Evolutionary conservation across 177 flowering plant genomes (phyloP).

Genomic region (Vitis hybrid): DNA sequence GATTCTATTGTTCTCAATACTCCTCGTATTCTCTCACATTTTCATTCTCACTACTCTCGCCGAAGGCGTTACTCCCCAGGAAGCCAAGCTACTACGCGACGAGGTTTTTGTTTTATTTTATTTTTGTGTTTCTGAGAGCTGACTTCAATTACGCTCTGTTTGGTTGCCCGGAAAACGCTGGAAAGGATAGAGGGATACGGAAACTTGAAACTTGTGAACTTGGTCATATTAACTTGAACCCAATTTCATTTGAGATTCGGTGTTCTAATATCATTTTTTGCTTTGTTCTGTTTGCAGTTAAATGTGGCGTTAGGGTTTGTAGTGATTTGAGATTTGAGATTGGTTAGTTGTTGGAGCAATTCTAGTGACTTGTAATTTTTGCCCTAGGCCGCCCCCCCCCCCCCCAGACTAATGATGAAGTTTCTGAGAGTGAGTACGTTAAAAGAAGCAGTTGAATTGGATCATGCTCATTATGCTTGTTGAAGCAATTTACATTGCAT

Average conservation of each 20-base stretch:
- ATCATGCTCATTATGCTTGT: no score
- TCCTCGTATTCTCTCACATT: conserved; percentile 14
- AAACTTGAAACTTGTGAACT: background rate
- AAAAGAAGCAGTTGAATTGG: no score
- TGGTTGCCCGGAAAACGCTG: background rate
- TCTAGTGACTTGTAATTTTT: no score
- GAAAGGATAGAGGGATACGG: background rate
- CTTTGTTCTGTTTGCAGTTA: background rate
- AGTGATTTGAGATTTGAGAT: no score
- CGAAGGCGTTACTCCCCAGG: conserved; percentile 65
- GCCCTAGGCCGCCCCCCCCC: no score
- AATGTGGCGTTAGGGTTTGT: background rate
- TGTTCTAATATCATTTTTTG: background rate
- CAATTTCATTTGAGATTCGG: background rate
- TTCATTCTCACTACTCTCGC: conserved; percentile 32
- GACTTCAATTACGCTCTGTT: background rate
- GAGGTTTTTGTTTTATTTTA: conserved; percentile 45
- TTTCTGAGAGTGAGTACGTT: no score
- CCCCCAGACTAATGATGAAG: no score
- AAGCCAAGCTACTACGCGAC: conserved; percentile 80
- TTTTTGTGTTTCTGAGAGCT: background rate
- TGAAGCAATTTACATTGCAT: no score
- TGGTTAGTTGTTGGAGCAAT: background rate
- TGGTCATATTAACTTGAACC: background rate
- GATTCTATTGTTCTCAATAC: conserved; percentile 9